Evolutionary conservation across 2,329 filamentous ascomycete species (phyloP), one percentile per base, ranked within the genome.

Genomic region (Aureobasidium sp.): DNA sequence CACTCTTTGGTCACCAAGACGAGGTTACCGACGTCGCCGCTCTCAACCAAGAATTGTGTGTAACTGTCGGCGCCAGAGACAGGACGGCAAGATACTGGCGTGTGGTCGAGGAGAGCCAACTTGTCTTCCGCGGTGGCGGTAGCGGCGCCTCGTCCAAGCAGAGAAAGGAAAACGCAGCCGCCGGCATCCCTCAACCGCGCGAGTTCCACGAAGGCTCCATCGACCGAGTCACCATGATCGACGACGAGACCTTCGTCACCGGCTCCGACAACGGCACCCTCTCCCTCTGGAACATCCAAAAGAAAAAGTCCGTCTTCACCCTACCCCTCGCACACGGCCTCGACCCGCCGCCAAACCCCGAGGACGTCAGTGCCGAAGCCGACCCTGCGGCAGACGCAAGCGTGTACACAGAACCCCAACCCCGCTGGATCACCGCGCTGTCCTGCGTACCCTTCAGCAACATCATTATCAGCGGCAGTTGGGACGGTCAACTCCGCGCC

Each of bases 61-160:
- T 97, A 63, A 94, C 88, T 64, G 94, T 96, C 19, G 94, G 94
- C 61, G 88, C 91, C 6, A 83, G 94, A 66, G 94, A 99, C 73
- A 86, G 93, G 62, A 97, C 92, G 2, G 94, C 93, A 42, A 83
- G 94, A 63, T 77, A 96, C 68, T 99, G 94, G 94, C 97, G 97
- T 75, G 92, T 99, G 1, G 85, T 90, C 5, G 94, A 99, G 69
- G 93, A 99, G 77, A 90, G 89, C 1, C 94, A 99, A 73, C 83
- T 99, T 7, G 92, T 97, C 1, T 99, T 97, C 75, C 87, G 93
- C 52, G 93, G 92, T 62, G 91, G 91, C 65, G 88, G 86, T 54
- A 69, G 69, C 33, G 63, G 45, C 60, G 15, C 67, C 66, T 45
- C 68, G 67, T 69, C 39, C 78, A 83, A 82, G 68, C 84, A 83